Base-by-base conservation (phyloP, 768 basidiomycete genomes). In the Sarcodon aspratus region DNA sequence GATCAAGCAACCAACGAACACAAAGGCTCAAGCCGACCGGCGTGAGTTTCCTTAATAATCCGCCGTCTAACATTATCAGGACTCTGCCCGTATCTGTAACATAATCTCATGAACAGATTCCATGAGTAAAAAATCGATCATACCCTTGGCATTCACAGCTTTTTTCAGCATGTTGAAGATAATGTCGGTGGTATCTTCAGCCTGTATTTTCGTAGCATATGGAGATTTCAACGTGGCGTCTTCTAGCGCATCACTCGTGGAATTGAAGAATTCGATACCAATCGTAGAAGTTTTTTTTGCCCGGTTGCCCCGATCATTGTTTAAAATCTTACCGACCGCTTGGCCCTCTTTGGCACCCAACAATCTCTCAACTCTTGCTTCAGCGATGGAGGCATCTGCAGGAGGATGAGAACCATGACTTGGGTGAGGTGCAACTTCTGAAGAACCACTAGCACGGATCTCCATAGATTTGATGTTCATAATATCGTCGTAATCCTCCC, bases 71-170 rank as follows among this genome's bases (percentile, higher is more conserved):
- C 7, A 76, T 49, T 17, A 72, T 52, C 13, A 59, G 56, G 21
- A 74, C 61, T 37, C 66, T 65, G 8, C 52, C 48, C 11, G 61
- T 43, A 54, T 78, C 80, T 82, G 45, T 12, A 27, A 6, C 8
- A 18, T 17, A 35, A 1, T 33, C 33, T 9, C 31, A 46, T 33
- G 33, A 37, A 38, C 36, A 33, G 33, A 48, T 32, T 36, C 46
- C 15, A 43, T 35, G 48, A 51, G 34, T 43, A 12, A 50, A 33
- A 2, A 13, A 48, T 51, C 18, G 32, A 33, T 52, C 69, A 32
- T 48, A 77, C 75, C 69, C 36, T 59, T 57, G 15, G 47, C 52
- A 13, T 55, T 52, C 17, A 67, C 43, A 18, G 64, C 58, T 33
- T 50, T 40, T 13, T 68, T 64, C n/a, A 79, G 55, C 34, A 38